These are phyloP conservation scores for Cubamyces sp. DNA, from an alignment of 768 basidiomycete species.

Conservation along the genomic window DNA sequence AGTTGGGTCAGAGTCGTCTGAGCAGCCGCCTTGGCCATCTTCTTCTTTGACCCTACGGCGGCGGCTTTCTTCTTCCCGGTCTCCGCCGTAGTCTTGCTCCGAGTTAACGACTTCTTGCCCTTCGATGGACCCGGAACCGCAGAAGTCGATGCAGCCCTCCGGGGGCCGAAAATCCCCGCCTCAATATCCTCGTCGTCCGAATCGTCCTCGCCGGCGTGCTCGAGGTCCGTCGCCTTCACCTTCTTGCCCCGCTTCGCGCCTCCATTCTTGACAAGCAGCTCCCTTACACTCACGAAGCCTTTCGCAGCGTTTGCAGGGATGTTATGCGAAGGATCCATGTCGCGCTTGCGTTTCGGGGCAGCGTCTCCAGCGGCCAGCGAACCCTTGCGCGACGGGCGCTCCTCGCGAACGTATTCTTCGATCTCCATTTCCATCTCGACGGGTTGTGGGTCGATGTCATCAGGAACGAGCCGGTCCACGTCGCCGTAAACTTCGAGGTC, in stretches of 20 bases:
- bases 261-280: conserved; percentile 57
- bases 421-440: conserved; percentile 86
- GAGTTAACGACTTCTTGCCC: conserved; percentile 38
- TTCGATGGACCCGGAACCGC: conserved; percentile 35
- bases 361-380: conserved; percentile 36
- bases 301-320: conserved; percentile 73
- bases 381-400: conserved; percentile 39
- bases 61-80: conserved; percentile 20
- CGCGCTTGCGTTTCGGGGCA: conserved; percentile 65
- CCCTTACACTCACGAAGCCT: conserved; percentile 72
- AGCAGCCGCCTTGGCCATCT: neutral
- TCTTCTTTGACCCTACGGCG: conserved; percentile 23
- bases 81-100: conserved; percentile 14
- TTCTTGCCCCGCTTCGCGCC: conserved; percentile 51
- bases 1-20: conserved; percentile 45
- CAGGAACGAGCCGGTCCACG: conserved; percentile 83
- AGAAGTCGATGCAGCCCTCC: conserved; percentile 57
- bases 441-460: conserved; percentile 72
- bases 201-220: conserved; percentile 65
- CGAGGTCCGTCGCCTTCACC: conserved; percentile 34
- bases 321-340: conserved; percentile 68
- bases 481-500: conserved; percentile 93
- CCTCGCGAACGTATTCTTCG: conserved; percentile 61
- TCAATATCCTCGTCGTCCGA: conserved; percentile 72
- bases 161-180: conserved; percentile 51